Evolutionary conservation across 1,284 basidiomycete genomes (phyloP).

Genomic region (Mycena sp.): DNA sequence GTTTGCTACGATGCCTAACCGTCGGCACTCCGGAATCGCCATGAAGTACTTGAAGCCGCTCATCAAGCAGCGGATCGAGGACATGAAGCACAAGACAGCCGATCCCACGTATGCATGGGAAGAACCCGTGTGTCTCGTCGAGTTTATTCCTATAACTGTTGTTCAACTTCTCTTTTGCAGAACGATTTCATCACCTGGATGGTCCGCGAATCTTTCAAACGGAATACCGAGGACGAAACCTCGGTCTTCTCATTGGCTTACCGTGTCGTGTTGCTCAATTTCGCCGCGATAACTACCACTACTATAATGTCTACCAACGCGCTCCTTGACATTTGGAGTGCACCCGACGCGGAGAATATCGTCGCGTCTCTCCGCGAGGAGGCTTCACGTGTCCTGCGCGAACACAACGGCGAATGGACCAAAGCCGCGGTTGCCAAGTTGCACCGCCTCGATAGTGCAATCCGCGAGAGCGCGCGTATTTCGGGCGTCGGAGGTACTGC

Average conservation of each 20-base stretch:
- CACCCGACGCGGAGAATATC: slow-evolving; percentile 11
- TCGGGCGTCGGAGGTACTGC: slow-evolving; percentile 29
- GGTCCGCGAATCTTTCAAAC: slow-evolving; percentile 33
- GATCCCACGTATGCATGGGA: slow-evolving; percentile 28
- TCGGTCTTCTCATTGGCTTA: slow-evolving; percentile 28
- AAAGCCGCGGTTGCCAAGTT: slow-evolving; percentile 28
- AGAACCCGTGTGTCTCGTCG: slow-evolving; percentile 24
- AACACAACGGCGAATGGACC: slow-evolving; percentile 28
- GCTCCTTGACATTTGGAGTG: slow-evolving; percentile 31
- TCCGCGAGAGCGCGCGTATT: slow-evolving; percentile 29
- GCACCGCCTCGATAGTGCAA: slow-evolving; percentile 29
- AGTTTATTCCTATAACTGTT: neutral
- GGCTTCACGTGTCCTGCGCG: slow-evolving; percentile 18
- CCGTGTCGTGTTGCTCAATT: slow-evolving; percentile 32
- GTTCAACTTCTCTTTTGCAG: neutral
- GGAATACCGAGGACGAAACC: slow-evolving; percentile 23
- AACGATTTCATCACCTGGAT: slow-evolving; percentile 33
- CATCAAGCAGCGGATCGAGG: slow-evolving; percentile 24
- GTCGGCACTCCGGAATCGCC: slow-evolving; percentile 21
- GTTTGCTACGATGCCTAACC: slow-evolving; percentile 31
- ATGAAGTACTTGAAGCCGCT: slow-evolving; percentile 31
- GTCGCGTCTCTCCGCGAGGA: slow-evolving; percentile 27
- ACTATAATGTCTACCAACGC: slow-evolving; percentile 30
- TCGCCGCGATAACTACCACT: slow-evolving; percentile 24
- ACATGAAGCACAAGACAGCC: slow-evolving; percentile 23